Percentiles rank a stretch among this genome's conserved stretches.
Conservation (phyloP, 2,329 filamentous ascomycete genomes). For the Hirsutella thompsonii region DNA sequence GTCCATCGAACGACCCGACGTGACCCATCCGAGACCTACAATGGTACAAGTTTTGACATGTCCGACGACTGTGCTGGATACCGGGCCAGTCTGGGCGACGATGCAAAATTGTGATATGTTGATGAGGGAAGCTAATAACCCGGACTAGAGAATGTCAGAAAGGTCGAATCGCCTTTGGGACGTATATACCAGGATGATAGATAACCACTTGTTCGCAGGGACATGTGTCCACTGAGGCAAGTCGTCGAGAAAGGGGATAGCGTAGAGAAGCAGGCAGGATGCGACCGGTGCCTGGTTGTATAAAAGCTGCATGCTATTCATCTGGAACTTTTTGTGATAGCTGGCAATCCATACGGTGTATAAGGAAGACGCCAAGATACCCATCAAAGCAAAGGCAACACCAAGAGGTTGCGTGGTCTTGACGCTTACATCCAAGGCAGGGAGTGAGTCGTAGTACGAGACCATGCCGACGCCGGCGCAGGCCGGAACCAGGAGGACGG, state of each 20-base stretch:
- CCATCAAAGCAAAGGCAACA: conserved; percentile 50
- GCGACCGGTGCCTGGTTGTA: conserved; percentile 56
- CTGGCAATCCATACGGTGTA: conserved; percentile 59
- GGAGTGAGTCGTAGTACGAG: conserved; percentile 55
- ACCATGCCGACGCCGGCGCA: conserved; percentile 53
- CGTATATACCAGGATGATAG: conserved; percentile 42
- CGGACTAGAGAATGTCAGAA: conserved; percentile 31
- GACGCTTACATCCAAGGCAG: conserved; percentile 28
- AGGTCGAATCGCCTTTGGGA: not conserved
- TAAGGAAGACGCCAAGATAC: conserved; percentile 51
- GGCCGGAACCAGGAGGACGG: conserved; percentile 43
- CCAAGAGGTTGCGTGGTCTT: conserved; percentile 45
- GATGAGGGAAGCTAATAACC: conserved; percentile 49
- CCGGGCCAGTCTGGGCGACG: conserved; percentile 46
- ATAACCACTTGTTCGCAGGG: conserved; percentile 35
- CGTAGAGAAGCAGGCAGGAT: conserved; percentile 48
- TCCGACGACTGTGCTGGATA: conserved; percentile 53
- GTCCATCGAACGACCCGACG: conserved; percentile 39
- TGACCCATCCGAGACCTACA: conserved; percentile 49
- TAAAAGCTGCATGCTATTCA: conserved; percentile 57
- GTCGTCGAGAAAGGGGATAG: conserved; percentile 52
- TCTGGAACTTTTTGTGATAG: conserved; percentile 51
- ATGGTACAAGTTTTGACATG: conserved; percentile 55
- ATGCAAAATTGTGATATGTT: conserved; percentile 54
- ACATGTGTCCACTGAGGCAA: conserved; percentile 44